Percentiles rank a stretch among this genome's conserved stretches.
phyloP scores from a whole-genome alignment of 345 rosid species.

The Nephelium lappaceum region DNA sequence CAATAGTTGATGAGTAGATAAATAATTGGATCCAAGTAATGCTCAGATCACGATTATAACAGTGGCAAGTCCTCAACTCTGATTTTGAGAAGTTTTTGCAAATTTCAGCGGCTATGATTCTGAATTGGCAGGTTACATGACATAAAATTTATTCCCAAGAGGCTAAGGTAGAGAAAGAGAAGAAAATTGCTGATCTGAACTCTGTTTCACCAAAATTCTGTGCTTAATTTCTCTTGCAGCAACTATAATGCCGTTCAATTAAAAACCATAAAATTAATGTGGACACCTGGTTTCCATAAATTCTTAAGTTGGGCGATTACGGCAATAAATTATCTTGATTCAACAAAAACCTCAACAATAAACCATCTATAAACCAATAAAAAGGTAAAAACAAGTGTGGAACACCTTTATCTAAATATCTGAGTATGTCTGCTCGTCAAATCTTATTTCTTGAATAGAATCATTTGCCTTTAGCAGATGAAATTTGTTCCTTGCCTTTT shows the following conservation, averaged over 20 bases:
- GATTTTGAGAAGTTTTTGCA: neutral
- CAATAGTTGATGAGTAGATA: neutral
- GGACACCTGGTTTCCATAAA: neutral
- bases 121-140: neutral
- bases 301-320: neutral
- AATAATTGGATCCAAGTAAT: neutral
- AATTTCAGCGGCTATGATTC: neutral
- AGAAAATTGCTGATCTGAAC: neutral
- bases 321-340: too few species aligned
- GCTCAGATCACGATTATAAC: neutral
- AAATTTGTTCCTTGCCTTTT: neutral
- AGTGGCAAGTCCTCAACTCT: neutral
- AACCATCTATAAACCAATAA: neutral
- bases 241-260: too few species aligned
- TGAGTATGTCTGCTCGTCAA: neutral
- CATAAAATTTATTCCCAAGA: neutral
- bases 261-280: neutral
- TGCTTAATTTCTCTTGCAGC: neutral
- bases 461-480: neutral
- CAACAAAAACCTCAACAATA: neutral
- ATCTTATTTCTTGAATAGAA: neutral
- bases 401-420: too few species aligned
- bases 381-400: too few species aligned
- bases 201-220: neutral
- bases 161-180: neutral